Conservation (phyloP, 2,329 filamentous ascomycete genomes). For the Colletotrichum kahawae region DNA sequence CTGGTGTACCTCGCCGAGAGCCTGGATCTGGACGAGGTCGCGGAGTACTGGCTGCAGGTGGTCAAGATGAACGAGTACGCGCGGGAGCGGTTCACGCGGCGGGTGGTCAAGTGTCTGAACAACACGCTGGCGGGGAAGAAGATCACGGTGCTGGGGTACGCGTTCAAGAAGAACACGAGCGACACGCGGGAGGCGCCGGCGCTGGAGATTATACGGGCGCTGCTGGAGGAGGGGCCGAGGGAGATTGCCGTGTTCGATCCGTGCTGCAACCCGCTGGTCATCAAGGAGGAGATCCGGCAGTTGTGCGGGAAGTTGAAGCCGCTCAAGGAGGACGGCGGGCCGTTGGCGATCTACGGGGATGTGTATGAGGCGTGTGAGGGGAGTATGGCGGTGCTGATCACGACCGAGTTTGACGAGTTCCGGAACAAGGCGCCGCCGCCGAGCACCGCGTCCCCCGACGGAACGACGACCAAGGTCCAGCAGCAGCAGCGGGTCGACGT, state of each 20-base stretch:
- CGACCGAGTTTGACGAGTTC: conserved; percentile 63
- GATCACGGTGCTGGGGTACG: conserved; percentile 74
- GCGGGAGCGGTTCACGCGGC: conserved; percentile 68
- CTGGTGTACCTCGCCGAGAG: conserved; percentile 77
- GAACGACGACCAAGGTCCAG: conserved; percentile 22
- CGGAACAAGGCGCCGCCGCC: conserved; percentile 35
- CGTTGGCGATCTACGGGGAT: conserved; percentile 52
- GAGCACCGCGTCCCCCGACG: neutral
- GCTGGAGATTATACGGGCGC: conserved; percentile 67
- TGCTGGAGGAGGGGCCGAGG: conserved; percentile 68
- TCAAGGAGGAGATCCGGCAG: conserved; percentile 53
- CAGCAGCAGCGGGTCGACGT: conserved; percentile 27
- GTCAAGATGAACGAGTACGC: conserved; percentile 80
- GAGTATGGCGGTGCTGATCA: conserved; percentile 57
- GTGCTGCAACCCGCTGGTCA: conserved; percentile 56
- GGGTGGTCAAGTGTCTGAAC: conserved; percentile 70
- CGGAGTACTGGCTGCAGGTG: conserved; percentile 76
- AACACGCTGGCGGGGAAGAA: conserved; percentile 74
- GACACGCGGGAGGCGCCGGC: conserved; percentile 76
- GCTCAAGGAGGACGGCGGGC: conserved; percentile 42
- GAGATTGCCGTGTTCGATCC: conserved; percentile 75
- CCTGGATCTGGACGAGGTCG: conserved; percentile 72
- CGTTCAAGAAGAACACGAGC: conserved; percentile 80
- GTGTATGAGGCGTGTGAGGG: conserved; percentile 52
- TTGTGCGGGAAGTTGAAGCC: conserved; percentile 36